A percentile compares a stretch with the other conserved stretches of the same genome.
These are phyloP conservation scores for Phialocephala subalpina DNA, from an alignment of 2,329 filamentous ascomycete species.

Conservation along the genomic window DNA sequence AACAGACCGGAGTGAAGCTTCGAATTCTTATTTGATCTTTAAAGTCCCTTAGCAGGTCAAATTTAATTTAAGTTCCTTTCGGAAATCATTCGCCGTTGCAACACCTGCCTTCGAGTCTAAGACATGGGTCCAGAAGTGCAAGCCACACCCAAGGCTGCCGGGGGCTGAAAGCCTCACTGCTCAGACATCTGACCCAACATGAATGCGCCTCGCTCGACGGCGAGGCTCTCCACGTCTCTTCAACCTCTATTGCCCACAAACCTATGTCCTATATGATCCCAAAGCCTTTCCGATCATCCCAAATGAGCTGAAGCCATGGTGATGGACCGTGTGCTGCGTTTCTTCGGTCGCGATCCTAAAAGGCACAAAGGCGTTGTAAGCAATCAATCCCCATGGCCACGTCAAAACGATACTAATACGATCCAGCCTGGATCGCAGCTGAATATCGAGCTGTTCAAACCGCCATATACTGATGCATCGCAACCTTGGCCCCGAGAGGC, in stretches of 20 bases:
- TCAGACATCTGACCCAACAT: too few species aligned
- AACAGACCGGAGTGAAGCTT: too few species aligned
- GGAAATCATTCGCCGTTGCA: too few species aligned
- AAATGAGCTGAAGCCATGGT: slow-evolving; percentile 1
- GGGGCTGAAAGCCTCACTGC: too few species aligned
- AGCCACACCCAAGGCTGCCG: too few species aligned
- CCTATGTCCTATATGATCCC: background rate
- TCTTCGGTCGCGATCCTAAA: slow-evolving; percentile 5
- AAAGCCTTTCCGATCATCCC: slow-evolving; percentile 7
- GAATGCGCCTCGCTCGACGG: background rate
- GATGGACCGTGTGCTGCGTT: background rate
- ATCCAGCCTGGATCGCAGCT: background rate
- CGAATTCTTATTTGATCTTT: too few species aligned
- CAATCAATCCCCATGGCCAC: background rate
- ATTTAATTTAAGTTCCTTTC: too few species aligned
- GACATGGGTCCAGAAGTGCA: too few species aligned
- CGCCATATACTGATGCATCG: background rate
- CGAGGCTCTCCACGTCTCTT: background rate
- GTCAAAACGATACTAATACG: background rate
- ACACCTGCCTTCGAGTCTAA: too few species aligned
- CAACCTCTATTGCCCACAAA: background rate
- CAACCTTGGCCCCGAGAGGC: background rate
- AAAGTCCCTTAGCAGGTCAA: too few species aligned
- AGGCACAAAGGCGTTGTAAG: slow-evolving; percentile 6
- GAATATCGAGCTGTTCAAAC: background rate